Conservation (phyloP, 2,329 filamentous ascomycete species). For the Calonectria henricotiae region DNA sequence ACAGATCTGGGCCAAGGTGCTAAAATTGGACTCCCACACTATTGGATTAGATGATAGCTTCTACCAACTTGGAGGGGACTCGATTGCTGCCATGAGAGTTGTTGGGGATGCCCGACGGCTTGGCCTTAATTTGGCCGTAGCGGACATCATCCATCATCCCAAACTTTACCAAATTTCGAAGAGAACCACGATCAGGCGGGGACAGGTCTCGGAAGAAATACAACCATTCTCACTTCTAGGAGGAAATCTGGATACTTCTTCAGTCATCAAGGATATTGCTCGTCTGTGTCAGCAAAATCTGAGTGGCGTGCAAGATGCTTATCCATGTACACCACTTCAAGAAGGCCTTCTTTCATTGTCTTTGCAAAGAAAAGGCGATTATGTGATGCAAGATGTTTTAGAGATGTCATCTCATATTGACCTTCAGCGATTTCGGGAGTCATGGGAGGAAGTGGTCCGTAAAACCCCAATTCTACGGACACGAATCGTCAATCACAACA, state of each 20-base stretch:
- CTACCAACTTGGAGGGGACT: conserved; percentile 68
- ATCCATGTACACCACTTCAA: conserved; percentile 44
- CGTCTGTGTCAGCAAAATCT: not conserved
- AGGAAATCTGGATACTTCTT: not conserved
- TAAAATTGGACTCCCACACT: conserved; percentile 54
- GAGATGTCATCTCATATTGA: conserved; percentile 34
- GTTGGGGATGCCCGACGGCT: conserved; percentile 45
- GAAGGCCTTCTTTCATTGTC: conserved; percentile 45
- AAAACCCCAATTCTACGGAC: conserved; percentile 43
- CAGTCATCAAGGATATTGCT: not conserved
- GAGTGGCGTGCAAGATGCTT: conserved; percentile 30
- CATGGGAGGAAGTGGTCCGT: conserved; percentile 46
- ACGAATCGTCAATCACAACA: conserved; percentile 6
- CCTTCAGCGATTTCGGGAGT: conserved; percentile 37
- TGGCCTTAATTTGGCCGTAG: conserved; percentile 33
- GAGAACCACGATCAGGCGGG: not conserved
- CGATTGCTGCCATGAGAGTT: conserved; percentile 67
- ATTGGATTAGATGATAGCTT: conserved; percentile 65
- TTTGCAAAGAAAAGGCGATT: conserved; percentile 43
- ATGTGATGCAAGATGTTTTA: conserved; percentile 46
- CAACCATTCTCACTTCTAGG: not conserved
- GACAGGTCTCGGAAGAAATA: not conserved
- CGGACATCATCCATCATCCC: conserved; percentile 38
- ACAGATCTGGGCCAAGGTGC: conserved; percentile 58
- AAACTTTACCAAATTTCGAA: not conserved